These are phyloP conservation scores for Drechslerella dactyloides DNA, from an alignment of 2,329 filamentous ascomycete species.

Conservation along the genomic window DNA sequence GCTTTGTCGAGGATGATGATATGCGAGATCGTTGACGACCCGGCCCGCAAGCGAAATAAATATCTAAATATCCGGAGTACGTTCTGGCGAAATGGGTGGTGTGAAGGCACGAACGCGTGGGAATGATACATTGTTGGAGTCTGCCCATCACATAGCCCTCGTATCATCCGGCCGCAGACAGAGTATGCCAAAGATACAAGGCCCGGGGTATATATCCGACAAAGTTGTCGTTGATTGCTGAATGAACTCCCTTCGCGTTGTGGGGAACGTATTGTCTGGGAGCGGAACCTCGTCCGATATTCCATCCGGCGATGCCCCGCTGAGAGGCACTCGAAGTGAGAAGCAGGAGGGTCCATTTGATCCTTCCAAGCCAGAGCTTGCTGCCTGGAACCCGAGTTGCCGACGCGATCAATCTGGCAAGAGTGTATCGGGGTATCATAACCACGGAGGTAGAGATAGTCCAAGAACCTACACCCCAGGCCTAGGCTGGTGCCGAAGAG, in stretches of 20 bases:
- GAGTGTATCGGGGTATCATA: slow-evolving; percentile 34
- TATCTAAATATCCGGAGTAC: slow-evolving; percentile 24
- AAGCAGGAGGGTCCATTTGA: slow-evolving; percentile 20
- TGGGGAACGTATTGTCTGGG: slow-evolving; percentile 12
- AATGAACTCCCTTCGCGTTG: slow-evolving; percentile 8
- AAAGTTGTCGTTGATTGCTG: neutral
- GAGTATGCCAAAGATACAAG: slow-evolving; percentile 8
- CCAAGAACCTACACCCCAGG: slow-evolving; percentile 17
- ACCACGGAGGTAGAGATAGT: slow-evolving; percentile 38
- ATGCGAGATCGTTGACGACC: slow-evolving; percentile 30
- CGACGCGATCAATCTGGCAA: slow-evolving; percentile 10
- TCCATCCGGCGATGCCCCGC: slow-evolving; percentile 47
- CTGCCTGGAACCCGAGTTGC: neutral
- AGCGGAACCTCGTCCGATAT: slow-evolving; percentile 29
- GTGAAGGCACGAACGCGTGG: slow-evolving; percentile 5
- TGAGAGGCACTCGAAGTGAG: slow-evolving; percentile 27
- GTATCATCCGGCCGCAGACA: slow-evolving; percentile 19
- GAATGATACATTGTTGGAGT: neutral
- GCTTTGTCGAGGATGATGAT: slow-evolving; percentile 29
- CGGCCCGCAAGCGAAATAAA: slow-evolving; percentile 13
- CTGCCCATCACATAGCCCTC: slow-evolving; percentile 12
- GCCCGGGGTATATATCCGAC: slow-evolving; percentile 24
- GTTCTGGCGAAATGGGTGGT: slow-evolving; percentile 15
- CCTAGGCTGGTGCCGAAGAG: slow-evolving; percentile 16
- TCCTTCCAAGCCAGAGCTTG: slow-evolving; percentile 8